Evolutionary conservation across 2,329 filamentous ascomycete species (phyloP).

Genomic region (Xylariaceae sp.): DNA sequence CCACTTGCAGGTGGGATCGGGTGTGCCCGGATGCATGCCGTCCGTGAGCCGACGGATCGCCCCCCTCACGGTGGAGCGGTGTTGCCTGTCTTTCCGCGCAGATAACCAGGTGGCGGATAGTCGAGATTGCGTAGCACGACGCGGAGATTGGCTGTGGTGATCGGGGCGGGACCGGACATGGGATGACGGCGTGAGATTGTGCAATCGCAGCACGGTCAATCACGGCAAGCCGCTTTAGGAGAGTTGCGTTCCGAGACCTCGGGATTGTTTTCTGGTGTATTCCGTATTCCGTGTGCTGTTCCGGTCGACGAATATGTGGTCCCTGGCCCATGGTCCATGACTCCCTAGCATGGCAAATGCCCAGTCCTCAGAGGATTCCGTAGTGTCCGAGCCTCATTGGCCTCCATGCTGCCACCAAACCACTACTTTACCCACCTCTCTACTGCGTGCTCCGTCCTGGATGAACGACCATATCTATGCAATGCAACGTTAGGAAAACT

Average conservation of each 20-base stretch:
- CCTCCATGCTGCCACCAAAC: not conserved
- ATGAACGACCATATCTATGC: not conserved
- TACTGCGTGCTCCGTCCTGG: not conserved
- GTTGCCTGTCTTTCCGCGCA: slow-evolving; percentile 1
- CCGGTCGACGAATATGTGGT: too few relatives aligned
- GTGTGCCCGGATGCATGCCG: slow-evolving; percentile 12
- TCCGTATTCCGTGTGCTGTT: not conserved
- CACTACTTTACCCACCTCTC: not conserved
- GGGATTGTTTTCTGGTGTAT: slow-evolving; percentile 14
- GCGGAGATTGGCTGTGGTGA: slow-evolving; percentile 18
- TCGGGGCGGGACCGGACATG: slow-evolving; percentile 20
- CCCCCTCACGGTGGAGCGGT: slow-evolving; percentile 9
- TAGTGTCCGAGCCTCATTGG: not conserved
- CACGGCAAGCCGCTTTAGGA: slow-evolving; percentile 10
- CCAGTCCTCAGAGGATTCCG: not conserved
- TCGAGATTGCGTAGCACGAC: slow-evolving; percentile 17
- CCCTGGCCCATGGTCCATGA: too few relatives aligned
- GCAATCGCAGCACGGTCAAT: slow-evolving; percentile 6
- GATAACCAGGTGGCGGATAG: not conserved
- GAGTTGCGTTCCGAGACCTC: slow-evolving; percentile 22
- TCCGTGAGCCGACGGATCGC: slow-evolving; percentile 16
- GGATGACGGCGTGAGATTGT: slow-evolving; percentile 4
- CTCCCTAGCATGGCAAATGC: too few relatives aligned
- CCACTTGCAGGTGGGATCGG: not conserved
- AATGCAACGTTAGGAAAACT: not conserved